These are phyloP conservation scores for Cucumis variabilis DNA, from an alignment of 331 rosid species.

Conservation along the genomic window DNA sequence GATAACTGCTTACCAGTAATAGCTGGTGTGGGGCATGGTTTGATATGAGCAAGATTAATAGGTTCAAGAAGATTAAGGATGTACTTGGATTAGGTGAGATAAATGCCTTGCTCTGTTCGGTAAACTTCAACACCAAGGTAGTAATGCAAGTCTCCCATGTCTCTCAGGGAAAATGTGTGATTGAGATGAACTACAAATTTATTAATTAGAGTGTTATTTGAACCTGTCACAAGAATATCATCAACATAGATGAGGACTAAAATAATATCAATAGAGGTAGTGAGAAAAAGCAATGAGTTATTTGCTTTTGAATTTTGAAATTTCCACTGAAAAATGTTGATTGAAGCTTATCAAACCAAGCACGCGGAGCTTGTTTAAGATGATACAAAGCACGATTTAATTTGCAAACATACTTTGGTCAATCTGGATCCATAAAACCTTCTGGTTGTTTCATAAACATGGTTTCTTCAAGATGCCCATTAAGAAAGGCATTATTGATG, in stretches of 20 bases:
- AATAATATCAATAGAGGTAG: accelerated
- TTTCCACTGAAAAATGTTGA: not conserved
- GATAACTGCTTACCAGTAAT: not conserved
- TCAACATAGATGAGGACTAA: not conserved
- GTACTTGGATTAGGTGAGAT: not conserved
- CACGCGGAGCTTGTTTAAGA: no score
- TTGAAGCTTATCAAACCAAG: no score
- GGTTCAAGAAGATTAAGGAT: not conserved
- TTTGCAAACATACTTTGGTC: not conserved
- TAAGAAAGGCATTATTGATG: no score
- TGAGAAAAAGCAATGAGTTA: not conserved
- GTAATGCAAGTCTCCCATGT: not conserved
- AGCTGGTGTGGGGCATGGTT: not conserved
- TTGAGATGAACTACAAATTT: not conserved
- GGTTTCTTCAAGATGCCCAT: no score
- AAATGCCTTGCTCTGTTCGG: not conserved
- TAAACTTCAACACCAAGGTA: not conserved
- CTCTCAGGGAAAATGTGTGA: not conserved
- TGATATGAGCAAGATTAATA: not conserved
- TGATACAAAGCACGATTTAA: not conserved
- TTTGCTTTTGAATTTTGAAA: not conserved
- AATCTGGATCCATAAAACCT: no score
- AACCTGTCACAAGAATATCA: not conserved
- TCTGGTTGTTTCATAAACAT: no score
- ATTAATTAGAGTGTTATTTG: no score